Evolutionary conservation across 331 rosid species (phyloP).

Genomic region (Pyrus hybrid): DNA sequence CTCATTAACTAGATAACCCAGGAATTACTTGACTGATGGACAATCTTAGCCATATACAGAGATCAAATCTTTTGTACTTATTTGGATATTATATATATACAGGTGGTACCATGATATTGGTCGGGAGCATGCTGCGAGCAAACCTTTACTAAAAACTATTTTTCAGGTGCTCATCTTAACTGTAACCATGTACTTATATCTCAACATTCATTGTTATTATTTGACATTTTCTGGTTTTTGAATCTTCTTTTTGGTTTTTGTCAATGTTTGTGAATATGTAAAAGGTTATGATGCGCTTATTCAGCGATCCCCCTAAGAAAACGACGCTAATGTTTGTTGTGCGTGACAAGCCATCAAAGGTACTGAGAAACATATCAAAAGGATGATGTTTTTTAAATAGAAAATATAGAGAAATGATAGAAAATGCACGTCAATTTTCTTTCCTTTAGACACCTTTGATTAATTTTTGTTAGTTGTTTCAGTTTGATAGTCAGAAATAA

Average conservation of each 20-base stretch:
- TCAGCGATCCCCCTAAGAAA: constrained; percentile 61
- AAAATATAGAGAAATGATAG: too few relatives aligned
- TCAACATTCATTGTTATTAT: background rate
- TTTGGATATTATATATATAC: background rate
- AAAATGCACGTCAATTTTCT: too few relatives aligned
- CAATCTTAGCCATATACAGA: too few relatives aligned
- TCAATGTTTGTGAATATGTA: background rate
- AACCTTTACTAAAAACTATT: constrained; percentile 75
- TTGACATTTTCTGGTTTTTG: constrained; percentile 1
- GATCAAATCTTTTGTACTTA: too few relatives aligned
- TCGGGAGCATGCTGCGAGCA: constrained; percentile 83
- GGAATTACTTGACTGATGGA: too few relatives aligned
- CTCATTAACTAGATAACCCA: too few relatives aligned
- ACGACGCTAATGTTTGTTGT: constrained; percentile 78
- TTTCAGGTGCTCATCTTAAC: constrained; percentile 48
- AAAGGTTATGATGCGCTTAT: constrained; percentile 90
- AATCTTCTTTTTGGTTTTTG: background rate
- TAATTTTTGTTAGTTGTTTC: too few relatives aligned
- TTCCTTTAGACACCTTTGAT: too few relatives aligned
- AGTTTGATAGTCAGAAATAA: too few relatives aligned
- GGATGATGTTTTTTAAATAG: too few relatives aligned
- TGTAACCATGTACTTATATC: background rate
- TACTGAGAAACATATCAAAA: background rate
- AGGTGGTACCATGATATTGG: constrained; percentile 97
- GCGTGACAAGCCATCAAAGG: constrained; percentile 81